These are phyloP conservation scores for Puccinia brachypodii DNA, from an alignment of 1,284 basidiomycete species.

Conservation along the genomic window DNA sequence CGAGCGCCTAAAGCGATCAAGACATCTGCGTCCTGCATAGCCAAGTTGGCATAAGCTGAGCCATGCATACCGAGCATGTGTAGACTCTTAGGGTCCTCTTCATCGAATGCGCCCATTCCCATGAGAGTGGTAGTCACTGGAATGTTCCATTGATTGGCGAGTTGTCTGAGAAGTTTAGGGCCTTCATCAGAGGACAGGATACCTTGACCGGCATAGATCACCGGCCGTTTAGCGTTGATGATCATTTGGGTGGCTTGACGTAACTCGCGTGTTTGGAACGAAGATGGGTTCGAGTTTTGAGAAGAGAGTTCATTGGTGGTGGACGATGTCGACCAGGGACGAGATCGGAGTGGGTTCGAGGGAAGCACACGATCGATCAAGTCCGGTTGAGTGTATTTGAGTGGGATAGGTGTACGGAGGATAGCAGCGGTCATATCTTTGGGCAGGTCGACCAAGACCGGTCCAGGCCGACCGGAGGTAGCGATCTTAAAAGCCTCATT, in stretches of 20 bases:
- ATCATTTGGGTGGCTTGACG: slow-evolving; percentile 83
- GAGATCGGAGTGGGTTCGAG: slow-evolving; percentile 60
- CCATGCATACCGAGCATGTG: slow-evolving; percentile 99
- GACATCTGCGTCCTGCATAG: slow-evolving; percentile 95
- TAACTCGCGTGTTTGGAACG: slow-evolving; percentile 64
- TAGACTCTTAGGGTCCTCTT: slow-evolving; percentile 74
- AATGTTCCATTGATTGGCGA: slow-evolving; percentile 83
- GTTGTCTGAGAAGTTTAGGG: slow-evolving; percentile 76
- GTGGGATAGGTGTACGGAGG: slow-evolving; percentile 79
- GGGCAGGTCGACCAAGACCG: slow-evolving; percentile 94
- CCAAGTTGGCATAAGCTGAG: slow-evolving; percentile 92
- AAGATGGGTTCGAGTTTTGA: slow-evolving; percentile 49
- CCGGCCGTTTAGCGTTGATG: slow-evolving; percentile 82
- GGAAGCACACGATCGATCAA: slow-evolving; percentile 72
- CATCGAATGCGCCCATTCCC: slow-evolving; percentile 92
- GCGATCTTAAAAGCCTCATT: slow-evolving; percentile 99
- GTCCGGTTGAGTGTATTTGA: slow-evolving; percentile 83
- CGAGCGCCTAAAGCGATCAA: slow-evolving; percentile 94
- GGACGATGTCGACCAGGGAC: slow-evolving; percentile 57
- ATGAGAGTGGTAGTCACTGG: slow-evolving; percentile 96
- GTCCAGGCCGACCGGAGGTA: slow-evolving; percentile 90
- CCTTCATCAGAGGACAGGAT: slow-evolving; percentile 80
- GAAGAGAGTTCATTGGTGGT: slow-evolving; percentile 44
- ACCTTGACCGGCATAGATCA: slow-evolving; percentile 93
- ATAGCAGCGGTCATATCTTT: slow-evolving; percentile 96